These are phyloP conservation scores for Trypanosoma scelopori DNA, from an alignment of 208 protist genomes.

Conservation along the genomic window DNA sequence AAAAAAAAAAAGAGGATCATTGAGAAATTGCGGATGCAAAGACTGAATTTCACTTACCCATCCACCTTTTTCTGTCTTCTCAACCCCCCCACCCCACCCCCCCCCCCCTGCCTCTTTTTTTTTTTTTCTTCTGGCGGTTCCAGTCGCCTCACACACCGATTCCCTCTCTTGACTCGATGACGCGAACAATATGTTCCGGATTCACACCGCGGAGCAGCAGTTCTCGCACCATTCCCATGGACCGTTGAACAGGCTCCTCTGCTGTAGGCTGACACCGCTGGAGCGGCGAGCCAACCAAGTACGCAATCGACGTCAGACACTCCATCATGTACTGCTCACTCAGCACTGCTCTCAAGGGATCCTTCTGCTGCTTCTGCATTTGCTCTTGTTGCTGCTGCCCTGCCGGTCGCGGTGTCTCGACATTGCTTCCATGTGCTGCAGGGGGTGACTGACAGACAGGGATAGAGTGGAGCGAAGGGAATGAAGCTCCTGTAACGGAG, in stretches of 20 bases:
- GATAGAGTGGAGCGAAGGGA: not conserved
- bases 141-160: not conserved
- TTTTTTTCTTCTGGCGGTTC: no score
- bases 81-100: no score
- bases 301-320: slow-evolving; percentile 59
- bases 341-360: not conserved
- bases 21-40: not conserved
- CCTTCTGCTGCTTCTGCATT: not conserved
- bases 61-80: no score
- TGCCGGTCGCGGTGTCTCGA: not conserved
- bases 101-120: no score
- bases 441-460: not conserved
- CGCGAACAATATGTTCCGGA: slow-evolving; percentile 54
- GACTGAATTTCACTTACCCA: not conserved
- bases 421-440: not conserved
- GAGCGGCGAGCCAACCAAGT: slow-evolving; percentile 64
- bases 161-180: slow-evolving; percentile 45
- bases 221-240: slow-evolving; percentile 32
- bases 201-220: slow-evolving; percentile 64
- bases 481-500: not conserved
- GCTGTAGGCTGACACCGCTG: slow-evolving; percentile 46
- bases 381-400: not conserved
- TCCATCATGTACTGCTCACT: slow-evolving; percentile 35
- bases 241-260: slow-evolving; percentile 19
- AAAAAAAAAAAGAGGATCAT: slow-evolving; percentile 10